phyloP scores from a whole-genome alignment of 2,329 filamentous ascomycete genomes.

The Ceratocystis alfenasii region DNA sequence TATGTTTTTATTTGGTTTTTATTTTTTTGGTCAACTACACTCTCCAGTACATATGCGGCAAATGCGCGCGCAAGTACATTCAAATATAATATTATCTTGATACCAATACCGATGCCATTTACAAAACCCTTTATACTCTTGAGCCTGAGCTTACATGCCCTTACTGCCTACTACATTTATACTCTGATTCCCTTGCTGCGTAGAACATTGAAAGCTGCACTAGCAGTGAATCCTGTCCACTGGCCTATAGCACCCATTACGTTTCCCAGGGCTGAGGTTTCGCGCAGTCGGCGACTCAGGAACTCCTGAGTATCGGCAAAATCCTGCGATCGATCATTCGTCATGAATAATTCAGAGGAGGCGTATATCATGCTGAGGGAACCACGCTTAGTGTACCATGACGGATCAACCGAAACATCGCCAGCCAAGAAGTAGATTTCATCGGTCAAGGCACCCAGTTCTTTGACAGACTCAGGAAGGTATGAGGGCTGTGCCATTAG shows the following conservation, averaged over 20 bases:
- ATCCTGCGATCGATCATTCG: slow-evolving; percentile 63
- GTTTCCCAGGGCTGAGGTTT: slow-evolving; percentile 51
- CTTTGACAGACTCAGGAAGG: slow-evolving; percentile 60
- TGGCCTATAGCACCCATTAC: slow-evolving; percentile 53
- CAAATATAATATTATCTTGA: too few relatives aligned
- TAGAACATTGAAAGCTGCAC: slow-evolving; percentile 66
- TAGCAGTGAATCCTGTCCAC: slow-evolving; percentile 73
- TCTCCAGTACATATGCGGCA: too few relatives aligned
- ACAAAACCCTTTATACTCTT: too few relatives aligned
- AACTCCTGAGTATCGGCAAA: slow-evolving; percentile 71
- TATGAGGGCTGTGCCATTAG: slow-evolving; percentile 79
- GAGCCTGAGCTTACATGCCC: not conserved
- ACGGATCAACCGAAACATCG: slow-evolving; percentile 67
- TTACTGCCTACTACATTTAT: slow-evolving; percentile 31
- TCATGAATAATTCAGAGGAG: slow-evolving; percentile 84
- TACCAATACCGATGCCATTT: too few relatives aligned
- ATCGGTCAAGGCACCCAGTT: slow-evolving; percentile 72
- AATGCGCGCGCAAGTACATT: too few relatives aligned
- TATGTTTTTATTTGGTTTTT: not conserved
- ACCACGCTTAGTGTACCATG: slow-evolving; percentile 66
- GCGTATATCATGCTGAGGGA: slow-evolving; percentile 50
- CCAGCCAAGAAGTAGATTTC: slow-evolving; percentile 85
- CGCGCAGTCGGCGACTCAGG: slow-evolving; percentile 60
- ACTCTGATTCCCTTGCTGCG: slow-evolving; percentile 80
- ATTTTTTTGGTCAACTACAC: not conserved